A percentile compares a stretch with the other conserved stretches of the same genome.
phyloP scores from a whole-genome alignment of 768 basidiomycete species.

The Lentinula sp. region DNA sequence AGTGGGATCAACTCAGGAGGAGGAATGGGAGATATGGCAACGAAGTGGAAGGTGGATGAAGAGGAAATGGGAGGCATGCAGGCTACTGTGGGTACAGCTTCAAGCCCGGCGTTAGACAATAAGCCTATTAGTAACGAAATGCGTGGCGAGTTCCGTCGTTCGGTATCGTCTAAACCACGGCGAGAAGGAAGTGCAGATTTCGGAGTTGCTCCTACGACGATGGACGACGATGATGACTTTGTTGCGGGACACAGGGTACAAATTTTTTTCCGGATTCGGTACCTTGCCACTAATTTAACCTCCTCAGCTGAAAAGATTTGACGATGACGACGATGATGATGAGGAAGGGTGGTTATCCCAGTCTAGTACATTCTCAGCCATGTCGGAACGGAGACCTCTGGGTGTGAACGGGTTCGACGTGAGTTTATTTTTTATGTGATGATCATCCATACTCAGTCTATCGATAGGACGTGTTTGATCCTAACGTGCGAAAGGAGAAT shows the following conservation, averaged over 20 bases:
- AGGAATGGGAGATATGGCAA: slow-evolving; percentile 8
- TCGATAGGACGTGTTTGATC: slow-evolving; percentile 1
- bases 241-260: slow-evolving; percentile 34
- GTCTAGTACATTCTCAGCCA: slow-evolving; percentile 58
- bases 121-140: slow-evolving; percentile 15
- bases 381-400: slow-evolving; percentile 39
- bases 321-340: slow-evolving; percentile 36
- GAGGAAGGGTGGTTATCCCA: slow-evolving; percentile 81
- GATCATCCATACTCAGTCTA: not conserved
- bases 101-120: not conserved
- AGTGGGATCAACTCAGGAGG: slow-evolving; percentile 39
- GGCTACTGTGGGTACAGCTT: not conserved
- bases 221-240: slow-evolving; percentile 39
- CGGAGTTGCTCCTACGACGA: slow-evolving; percentile 44
- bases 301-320: not conserved
- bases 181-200: slow-evolving; percentile 62
- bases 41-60: slow-evolving; percentile 9
- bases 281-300: not conserved
- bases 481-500: not conserved
- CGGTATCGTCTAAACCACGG: slow-evolving; percentile 32
- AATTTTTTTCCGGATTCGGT: not conserved
- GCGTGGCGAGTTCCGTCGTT: slow-evolving; percentile 56
- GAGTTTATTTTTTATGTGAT: slow-evolving; percentile 4
- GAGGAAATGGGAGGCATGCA: not conserved
- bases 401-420: slow-evolving; percentile 55